Evolutionary conservation across 208 protist species (phyloP).

Genomic region (Leishmania lainsoni): DNA sequence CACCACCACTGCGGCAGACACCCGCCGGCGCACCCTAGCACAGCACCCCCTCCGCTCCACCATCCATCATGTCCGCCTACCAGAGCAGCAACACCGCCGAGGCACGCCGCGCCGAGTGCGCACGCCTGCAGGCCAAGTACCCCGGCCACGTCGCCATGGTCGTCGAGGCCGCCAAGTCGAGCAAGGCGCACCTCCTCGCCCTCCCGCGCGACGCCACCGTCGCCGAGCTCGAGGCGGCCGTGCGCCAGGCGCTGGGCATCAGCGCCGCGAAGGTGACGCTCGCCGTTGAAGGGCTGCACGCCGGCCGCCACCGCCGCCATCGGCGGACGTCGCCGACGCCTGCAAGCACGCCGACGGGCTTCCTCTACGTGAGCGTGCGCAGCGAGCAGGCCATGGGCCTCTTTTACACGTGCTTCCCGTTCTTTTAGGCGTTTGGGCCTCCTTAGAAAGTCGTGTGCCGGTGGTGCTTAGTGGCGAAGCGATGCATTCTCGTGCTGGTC

Average conservation of each 20-base stretch:
- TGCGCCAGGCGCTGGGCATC: slow-evolving; percentile 9
- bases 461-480: too few species aligned
- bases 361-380: slow-evolving; percentile 16
- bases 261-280: slow-evolving; percentile 23
- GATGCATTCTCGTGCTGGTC: too few species aligned
- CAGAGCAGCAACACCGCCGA: slow-evolving; percentile 1
- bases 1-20: too few species aligned
- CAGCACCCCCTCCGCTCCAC: too few species aligned
- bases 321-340: slow-evolving; percentile 17
- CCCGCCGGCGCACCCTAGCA: too few species aligned
- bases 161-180: slow-evolving; percentile 25
- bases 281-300: slow-evolving; percentile 27
- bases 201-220: slow-evolving; percentile 27
- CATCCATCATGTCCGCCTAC: slow-evolving; percentile 9
- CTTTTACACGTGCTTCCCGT: background rate
- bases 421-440: too few species aligned
- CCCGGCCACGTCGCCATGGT: slow-evolving; percentile 25
- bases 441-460: too few species aligned
- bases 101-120: slow-evolving; percentile 15
- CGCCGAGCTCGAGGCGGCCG: slow-evolving; percentile 16
- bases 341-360: slow-evolving; percentile 11
- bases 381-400: background rate
- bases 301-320: slow-evolving; percentile 18
- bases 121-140: slow-evolving; percentile 23
- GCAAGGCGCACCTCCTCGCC: slow-evolving; percentile 26